Evolutionary conservation across 148 eudicot species (phyloP), one percentile per base, ranked within the genome.

Genomic region (Euryodendron excelsum): DNA sequence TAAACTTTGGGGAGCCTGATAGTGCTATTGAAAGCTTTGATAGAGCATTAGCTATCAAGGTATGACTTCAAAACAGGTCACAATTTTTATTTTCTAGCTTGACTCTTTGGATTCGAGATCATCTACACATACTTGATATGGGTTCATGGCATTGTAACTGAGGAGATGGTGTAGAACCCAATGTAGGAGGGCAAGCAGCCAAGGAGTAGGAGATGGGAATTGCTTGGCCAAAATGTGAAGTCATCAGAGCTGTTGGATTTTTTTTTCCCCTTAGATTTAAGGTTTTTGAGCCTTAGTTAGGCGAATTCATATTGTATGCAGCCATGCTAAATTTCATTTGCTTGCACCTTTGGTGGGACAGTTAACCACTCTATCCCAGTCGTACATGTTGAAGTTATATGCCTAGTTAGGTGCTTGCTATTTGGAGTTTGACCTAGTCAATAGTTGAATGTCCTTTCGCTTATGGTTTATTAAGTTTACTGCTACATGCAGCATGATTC

Each of bases 1-100:
- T 93, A 69, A 93, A 93, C 81, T 93, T 84, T 72, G 98, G 98
- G 82, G 98, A 93, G 92, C 96, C 96, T 63, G 98, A 91, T 79
- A 68, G 75, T 72, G 94, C 98, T 47, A 77, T 90, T 56, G 89
- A 91, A 78, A 91, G 94, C 81, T 93, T 93, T 53, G 96, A 91
- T 86, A 91, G 66, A 77, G 94, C 98, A 65, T 84, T 91, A 76
- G 90, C 91, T 34, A 79, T 91, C 44, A 86, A 93, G 96, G 97
- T 93, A 59, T 15, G 74, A 45, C 52, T 62, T 27, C 27, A 18
- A 14, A 69, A 59, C 63, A 1, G 30, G 30, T 59, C 30, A n/a
- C 30, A 12, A n/a, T 23, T n/a, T 8, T 59, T 30, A n/a, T 25
- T 59, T 59, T 59, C 63, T 59, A 25, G 28, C 30, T 59, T 59